These are phyloP conservation scores for Gremmenia infestans DNA, from an alignment of 2,329 filamentous ascomycete species.

Conservation along the genomic window DNA sequence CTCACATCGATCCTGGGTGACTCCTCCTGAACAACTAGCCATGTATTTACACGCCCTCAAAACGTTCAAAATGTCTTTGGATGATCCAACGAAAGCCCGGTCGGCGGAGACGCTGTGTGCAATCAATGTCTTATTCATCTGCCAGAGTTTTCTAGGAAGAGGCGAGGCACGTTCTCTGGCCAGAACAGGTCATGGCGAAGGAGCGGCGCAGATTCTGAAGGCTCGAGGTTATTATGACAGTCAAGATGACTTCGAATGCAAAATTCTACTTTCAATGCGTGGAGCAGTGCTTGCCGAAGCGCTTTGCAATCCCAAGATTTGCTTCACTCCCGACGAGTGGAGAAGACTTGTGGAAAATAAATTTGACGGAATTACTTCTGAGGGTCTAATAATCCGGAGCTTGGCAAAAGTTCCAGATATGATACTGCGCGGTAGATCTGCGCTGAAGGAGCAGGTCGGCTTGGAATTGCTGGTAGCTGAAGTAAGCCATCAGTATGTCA, in stretches of 20 bases:
- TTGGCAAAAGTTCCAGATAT: slow-evolving; percentile 31
- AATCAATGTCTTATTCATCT: slow-evolving; percentile 34
- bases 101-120: slow-evolving; percentile 34
- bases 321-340: slow-evolving; percentile 33
- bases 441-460: background rate
- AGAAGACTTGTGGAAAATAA: slow-evolving; percentile 30
- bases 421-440: slow-evolving; percentile 27
- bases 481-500: background rate
- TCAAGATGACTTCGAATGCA: slow-evolving; percentile 32
- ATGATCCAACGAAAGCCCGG: slow-evolving; percentile 30
- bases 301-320: slow-evolving; percentile 32
- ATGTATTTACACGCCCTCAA: background rate
- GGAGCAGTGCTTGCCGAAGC: slow-evolving; percentile 36
- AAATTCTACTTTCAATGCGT: slow-evolving; percentile 32
- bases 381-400: slow-evolving; percentile 31
- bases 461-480: background rate
- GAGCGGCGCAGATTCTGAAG: slow-evolving; percentile 29
- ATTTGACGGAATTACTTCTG: slow-evolving; percentile 25
- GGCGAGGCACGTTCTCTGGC: background rate
- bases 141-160: slow-evolving; percentile 9
- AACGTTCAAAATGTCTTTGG: slow-evolving; percentile 22
- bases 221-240: slow-evolving; percentile 30
- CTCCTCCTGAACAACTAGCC: background rate
- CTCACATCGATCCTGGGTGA: background rate
- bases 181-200: slow-evolving; percentile 18